Base-by-base conservation (phyloP, 2,329 filamentous ascomycete genomes). In the Verticillium isaacii region DNA sequence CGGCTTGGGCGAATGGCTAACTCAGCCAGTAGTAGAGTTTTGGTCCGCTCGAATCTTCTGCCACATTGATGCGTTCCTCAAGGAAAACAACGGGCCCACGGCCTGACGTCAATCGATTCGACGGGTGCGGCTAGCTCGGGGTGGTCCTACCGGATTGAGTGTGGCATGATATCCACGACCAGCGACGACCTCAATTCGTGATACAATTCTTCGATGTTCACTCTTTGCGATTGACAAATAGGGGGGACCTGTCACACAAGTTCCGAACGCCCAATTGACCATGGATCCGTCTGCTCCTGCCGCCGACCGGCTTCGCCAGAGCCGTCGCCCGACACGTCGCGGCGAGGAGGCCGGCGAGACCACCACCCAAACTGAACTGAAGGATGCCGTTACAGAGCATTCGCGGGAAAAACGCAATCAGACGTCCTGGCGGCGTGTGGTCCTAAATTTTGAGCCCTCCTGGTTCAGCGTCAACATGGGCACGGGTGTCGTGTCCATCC, bases 381-480 rank as follows among this genome's bases (percentile, higher is more conserved):
- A 50, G 45, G 45, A 50, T 11, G 45, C 45, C 45, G 45, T 50
- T n/a, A 23, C 45, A 12, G 45, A 50, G 19, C 12, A 50, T 5
- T 25, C 45, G 45, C 45, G 19, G 23, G n/a, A 23, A 3, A 25
- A 25, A 25, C n/a, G 45, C 45, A 50, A 50, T 23, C 45, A 50
- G 12, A 23, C 8, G 11, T 23, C 45, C 45, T 50, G 45, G 45
- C 8, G 45, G 45, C 45, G 45, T 23, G 45, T 50, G 8, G 5
- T 50, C 19, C 45, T 50, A n/a, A 11, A 25, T 3, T 84, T 50
- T 25, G 45, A 50, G 19, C 45, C 45, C 1, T 50, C 45, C 5
- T 87, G 85, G 85, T 87, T 86, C 69, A 76, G 81, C 2, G 79
- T 82, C 37, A 85, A 79, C 54, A 87, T 91, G 87, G 88, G 88